Percentiles rank a stretch among this genome's conserved stretches.
Evolutionary conservation across 345 rosid genomes (phyloP).

Genomic region (Moringa oleifera): DNA sequence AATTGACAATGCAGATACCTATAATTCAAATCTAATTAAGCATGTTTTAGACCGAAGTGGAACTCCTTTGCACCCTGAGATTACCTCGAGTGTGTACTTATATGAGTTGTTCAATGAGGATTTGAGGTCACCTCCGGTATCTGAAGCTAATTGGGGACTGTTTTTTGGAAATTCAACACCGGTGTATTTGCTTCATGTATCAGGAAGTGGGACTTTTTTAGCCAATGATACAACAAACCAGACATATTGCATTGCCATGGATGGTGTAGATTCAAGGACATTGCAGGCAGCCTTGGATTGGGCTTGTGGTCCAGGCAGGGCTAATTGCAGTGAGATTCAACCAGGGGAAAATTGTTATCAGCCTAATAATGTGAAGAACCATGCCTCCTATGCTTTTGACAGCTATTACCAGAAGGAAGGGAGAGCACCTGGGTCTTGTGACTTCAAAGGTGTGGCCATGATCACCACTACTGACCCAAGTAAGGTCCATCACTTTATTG

Average conservation of each 20-base stretch:
- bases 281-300: constrained; percentile 94
- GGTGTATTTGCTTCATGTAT: constrained; percentile 81
- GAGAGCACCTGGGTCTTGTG: constrained; percentile 75
- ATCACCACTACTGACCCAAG: constrained; percentile 97
- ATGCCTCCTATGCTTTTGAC: constrained; percentile 93
- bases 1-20: constrained; percentile 73
- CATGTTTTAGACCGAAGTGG: constrained; percentile 78
- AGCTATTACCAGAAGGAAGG: constrained; percentile 92
- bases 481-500: constrained; percentile 31
- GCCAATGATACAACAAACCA: constrained; percentile 95
- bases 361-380: constrained; percentile 78
- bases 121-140: constrained; percentile 58
- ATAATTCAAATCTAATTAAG: constrained; percentile 85
- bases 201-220: constrained; percentile 82
- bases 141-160: constrained; percentile 93
- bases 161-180: constrained; percentile 79
- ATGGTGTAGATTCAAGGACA: constrained; percentile 57
- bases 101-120: constrained; percentile 96
- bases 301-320: constrained; percentile 94
- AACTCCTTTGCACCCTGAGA: constrained; percentile 83
- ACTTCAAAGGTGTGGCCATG: constrained; percentile 93
- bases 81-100: constrained; percentile 68
- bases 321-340: constrained; percentile 90
- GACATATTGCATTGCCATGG: constrained; percentile 78
- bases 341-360: constrained; percentile 89